A percentile compares a stretch with the other conserved stretches of the same genome.
Conservation (phyloP, 306 rosid genomes). For the Casuarina cunninghamiana region DNA sequence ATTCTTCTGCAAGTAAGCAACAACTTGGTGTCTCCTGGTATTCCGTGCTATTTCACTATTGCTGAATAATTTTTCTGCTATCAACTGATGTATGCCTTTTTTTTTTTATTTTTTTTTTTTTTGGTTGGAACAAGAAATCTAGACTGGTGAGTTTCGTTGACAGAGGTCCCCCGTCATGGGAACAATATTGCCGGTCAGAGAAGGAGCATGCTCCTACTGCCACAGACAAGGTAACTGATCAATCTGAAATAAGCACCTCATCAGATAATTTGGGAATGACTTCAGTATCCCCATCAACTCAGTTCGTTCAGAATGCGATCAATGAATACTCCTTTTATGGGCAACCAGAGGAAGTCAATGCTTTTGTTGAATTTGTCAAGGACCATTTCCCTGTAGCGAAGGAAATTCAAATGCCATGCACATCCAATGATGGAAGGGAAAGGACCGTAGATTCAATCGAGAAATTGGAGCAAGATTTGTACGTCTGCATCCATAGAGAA, state of each 20-base stretch:
- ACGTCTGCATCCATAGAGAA: constrained; percentile 53
- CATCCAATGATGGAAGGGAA: constrained; percentile 43
- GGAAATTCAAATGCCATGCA: constrained; percentile 48
- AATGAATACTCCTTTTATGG: constrained; percentile 51
- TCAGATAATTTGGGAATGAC: constrained; percentile 40
- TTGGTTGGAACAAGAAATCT: constrained; percentile 61
- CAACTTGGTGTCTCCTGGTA: constrained; percentile 1
- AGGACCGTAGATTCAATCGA: constrained; percentile 43
- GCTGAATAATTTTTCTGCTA: neutral
- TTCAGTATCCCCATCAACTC: constrained; percentile 46
- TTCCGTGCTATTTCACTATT: constrained; percentile 21
- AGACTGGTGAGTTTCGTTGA: constrained; percentile 82
- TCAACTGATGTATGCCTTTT: constrained; percentile 15
- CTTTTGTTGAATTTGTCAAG: constrained; percentile 53
- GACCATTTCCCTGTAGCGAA: constrained; percentile 51
- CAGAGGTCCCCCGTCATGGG: constrained; percentile 78
- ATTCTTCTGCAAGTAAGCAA: constrained; percentile 73
- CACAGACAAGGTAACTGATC: constrained; percentile 40
- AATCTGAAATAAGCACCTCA: constrained; percentile 34
- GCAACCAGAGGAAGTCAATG: constrained; percentile 55
- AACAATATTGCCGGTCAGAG: constrained; percentile 43
- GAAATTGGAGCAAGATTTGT: constrained; percentile 68
- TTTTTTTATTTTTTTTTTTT: neutral
- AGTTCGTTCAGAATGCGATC: constrained; percentile 56
- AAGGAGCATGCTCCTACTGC: constrained; percentile 42